Percentiles rank a stretch among this genome's conserved stretches.
Conservation (phyloP, 2,329 filamentous ascomycete genomes). For the Aspergillus versicolor region DNA sequence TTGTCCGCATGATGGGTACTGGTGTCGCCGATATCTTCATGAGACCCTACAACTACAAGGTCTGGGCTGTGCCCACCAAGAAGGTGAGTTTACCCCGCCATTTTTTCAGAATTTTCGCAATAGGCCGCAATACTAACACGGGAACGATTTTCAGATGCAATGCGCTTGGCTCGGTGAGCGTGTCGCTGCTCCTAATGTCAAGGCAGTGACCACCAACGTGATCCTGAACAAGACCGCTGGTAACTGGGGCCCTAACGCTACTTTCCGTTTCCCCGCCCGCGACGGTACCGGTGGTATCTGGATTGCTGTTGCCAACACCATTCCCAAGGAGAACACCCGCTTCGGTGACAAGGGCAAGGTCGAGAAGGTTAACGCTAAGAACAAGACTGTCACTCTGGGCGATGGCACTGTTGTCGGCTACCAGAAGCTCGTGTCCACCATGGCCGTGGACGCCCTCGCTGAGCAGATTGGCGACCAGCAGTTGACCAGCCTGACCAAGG, state of each 20-base stretch:
- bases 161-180: conserved; percentile 97
- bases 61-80: conserved; percentile 97
- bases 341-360: conserved; percentile 86
- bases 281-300: conserved; percentile 98
- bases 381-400: conserved; percentile 76
- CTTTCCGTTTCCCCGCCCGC: conserved; percentile 94
- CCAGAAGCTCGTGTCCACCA: conserved; percentile 90
- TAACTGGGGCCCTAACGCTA: conserved; percentile 97
- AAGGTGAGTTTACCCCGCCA: conserved; percentile 62
- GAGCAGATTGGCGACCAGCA: conserved; percentile 86
- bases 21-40: conserved; percentile 96
- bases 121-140: conserved; percentile 6
- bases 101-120: neutral
- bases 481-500: conserved; percentile 79
- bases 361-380: conserved; percentile 79
- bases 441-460: conserved; percentile 87
- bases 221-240: conserved; percentile 94
- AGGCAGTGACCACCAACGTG: conserved; percentile 88
- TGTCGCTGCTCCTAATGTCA: conserved; percentile 94
- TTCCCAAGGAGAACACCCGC: conserved; percentile 86
- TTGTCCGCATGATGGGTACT: conserved; percentile 83
- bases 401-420: conserved; percentile 90
- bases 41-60: conserved; percentile 99
- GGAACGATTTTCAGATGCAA: conserved; percentile 73
- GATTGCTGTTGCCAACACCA: conserved; percentile 91